These are phyloP conservation scores for Teratosphaeria viscida DNA, from an alignment of 2,329 filamentous ascomycete genomes.

Conservation along the genomic window DNA sequence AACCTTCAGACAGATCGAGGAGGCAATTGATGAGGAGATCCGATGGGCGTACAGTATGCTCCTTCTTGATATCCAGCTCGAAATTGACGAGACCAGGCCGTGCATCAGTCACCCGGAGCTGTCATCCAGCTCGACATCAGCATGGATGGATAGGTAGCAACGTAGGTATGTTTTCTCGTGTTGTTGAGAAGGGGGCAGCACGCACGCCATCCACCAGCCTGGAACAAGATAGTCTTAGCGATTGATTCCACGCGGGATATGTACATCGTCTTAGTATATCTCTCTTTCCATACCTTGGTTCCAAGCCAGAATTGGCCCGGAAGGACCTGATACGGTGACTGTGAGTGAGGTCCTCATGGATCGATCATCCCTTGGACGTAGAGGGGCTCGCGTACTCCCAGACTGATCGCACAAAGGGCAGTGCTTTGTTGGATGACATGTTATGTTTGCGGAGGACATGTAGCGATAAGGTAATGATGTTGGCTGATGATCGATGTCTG, in stretches of 20 bases:
- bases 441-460: background rate
- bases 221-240: background rate
- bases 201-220: slow-evolving; percentile 12
- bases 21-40: no score
- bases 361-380: background rate
- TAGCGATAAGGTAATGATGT: background rate
- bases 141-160: background rate
- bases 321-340: slow-evolving; percentile 46
- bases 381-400: slow-evolving; percentile 12
- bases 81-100: slow-evolving; percentile 60
- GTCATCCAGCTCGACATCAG: background rate
- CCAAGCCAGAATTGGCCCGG: slow-evolving; percentile 72
- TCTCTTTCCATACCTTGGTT: slow-evolving; percentile 57
- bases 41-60: slow-evolving; percentile 55
- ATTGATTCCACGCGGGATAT: no score
- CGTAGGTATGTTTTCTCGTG: background rate
- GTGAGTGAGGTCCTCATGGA: background rate
- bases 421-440: slow-evolving; percentile 4
- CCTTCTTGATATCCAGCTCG: slow-evolving; percentile 61
- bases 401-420: slow-evolving; percentile 24
- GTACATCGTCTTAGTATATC: slow-evolving; percentile 5
- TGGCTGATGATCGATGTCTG: background rate
- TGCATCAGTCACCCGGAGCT: slow-evolving; percentile 60
- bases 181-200: background rate
- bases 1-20: background rate